Conservation (phyloP, 306 rosid species). For the Sesbania bispinosa region DNA sequence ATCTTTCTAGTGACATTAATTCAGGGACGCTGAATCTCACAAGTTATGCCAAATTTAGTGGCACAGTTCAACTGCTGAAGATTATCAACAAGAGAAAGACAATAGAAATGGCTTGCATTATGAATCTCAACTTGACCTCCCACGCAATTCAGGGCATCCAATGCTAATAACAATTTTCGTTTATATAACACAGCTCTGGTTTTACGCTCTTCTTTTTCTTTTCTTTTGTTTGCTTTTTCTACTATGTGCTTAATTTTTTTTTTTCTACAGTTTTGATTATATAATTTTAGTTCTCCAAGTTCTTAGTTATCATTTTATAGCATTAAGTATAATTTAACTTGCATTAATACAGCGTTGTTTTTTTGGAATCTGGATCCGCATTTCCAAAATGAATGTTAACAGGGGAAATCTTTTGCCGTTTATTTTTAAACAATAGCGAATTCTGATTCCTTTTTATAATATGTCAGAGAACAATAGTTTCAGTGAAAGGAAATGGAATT, state of each 20-base stretch:
- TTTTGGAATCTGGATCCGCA: background rate
- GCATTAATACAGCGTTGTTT: background rate
- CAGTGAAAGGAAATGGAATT: too few relatives aligned
- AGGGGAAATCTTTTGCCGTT: background rate
- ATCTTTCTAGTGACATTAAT: conserved; percentile 25
- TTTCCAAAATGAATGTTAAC: too few relatives aligned
- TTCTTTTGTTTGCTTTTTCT: background rate
- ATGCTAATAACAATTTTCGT: conserved; percentile 14
- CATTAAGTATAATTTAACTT: background rate
- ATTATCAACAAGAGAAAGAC: conserved; percentile 34
- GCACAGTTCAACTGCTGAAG: conserved; percentile 41
- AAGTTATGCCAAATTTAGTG: conserved; percentile 34
- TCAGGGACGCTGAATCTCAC: conserved; percentile 48
- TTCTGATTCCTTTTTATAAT: background rate
- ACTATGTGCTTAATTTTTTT: background rate
- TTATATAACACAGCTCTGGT: background rate
- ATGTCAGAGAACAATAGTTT: too few relatives aligned
- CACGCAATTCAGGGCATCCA: conserved; percentile 29
- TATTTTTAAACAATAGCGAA: too few relatives aligned
- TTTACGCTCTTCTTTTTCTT: background rate
- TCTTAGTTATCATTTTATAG: background rate
- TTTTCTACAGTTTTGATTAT: background rate
- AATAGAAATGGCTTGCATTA: conserved; percentile 39
- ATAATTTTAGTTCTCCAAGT: background rate
- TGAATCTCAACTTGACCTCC: conserved; percentile 47